Evolutionary conservation across 768 basidiomycete genomes (phyloP), one percentile per base, ranked within the genome.

Genomic region (Boletus sp.): DNA sequence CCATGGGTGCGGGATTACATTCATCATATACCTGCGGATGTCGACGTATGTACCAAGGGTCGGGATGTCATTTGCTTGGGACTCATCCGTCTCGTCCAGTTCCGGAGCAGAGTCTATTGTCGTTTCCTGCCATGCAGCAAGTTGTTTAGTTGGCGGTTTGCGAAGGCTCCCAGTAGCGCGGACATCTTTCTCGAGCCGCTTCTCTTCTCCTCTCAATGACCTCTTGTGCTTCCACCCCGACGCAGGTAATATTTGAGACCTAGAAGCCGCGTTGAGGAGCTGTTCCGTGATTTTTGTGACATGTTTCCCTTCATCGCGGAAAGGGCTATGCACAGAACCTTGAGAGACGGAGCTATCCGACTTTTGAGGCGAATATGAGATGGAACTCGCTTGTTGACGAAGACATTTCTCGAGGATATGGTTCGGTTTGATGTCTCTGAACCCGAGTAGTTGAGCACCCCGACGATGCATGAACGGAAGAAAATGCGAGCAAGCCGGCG

Each of bases 1-100:
- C 5, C 4, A 10, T 10, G 20, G 11, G 30, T 15, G 35, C 15
- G 9, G 30, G 47, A 52, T 18, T n/a, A 55, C 29, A 30, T 17
- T 20, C n/a, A 9, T 29, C 36, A 69, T 75, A 51, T 58, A 80
- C 83, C 77, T 80, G 61, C 83, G 73, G 36, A 79, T 62, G 61
- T 85, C 84, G 11, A 84, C 72, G 46, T 84, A 83, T 18, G 82
- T 75, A 2, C 83, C 84, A 8, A 74, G 75, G 18, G 40, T n/a
- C 10, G 68, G 66, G 32, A 77, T 58, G 12, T 57, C 52, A 29
- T 20, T 62, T 35, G 54, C 50, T n/a, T 47, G 14, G 3, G 47
- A 52, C 5, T 59, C 66, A 46, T 54, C 65, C 6, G 49, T 33
- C 48, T 57, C 61, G 41, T 67, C 57, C 9, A 56, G 29, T 18